A percentile compares a stretch with the other conserved stretches of the same genome.
phyloP scores from a whole-genome alignment of 2,329 filamentous ascomycete genomes.

The Fusarium sp. region DNA sequence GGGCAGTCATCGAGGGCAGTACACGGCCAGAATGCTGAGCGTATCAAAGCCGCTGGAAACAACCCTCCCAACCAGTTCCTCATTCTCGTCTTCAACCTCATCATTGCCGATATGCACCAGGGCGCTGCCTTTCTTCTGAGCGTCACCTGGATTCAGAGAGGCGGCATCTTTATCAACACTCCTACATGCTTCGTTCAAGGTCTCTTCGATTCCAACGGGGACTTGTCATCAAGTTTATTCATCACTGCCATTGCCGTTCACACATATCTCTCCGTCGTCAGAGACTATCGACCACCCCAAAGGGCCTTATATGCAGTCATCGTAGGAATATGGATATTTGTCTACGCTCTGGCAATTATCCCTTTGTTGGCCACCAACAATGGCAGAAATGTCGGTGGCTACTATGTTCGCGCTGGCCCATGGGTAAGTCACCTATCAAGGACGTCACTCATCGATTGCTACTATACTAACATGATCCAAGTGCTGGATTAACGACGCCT shows the following conservation, averaged over 20 bases:
- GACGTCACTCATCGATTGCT: neutral
- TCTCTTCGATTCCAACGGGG: conserved; percentile 71
- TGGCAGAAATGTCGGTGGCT: conserved; percentile 50
- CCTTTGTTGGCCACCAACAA: conserved; percentile 55
- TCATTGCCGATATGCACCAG: conserved; percentile 72
- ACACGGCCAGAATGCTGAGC: conserved; percentile 12
- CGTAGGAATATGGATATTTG: conserved; percentile 62
- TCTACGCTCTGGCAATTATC: conserved; percentile 62
- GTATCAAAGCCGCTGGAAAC: conserved; percentile 12
- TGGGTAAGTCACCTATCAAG: conserved; percentile 57
- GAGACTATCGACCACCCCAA: conserved; percentile 60
- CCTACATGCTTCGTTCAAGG: conserved; percentile 68
- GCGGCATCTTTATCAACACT: conserved; percentile 62
- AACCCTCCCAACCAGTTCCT: conserved; percentile 68
- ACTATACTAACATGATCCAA: conserved; percentile 32
- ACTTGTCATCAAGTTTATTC: conserved; percentile 70
- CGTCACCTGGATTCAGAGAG: conserved; percentile 61
- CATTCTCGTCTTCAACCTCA: conserved; percentile 72
- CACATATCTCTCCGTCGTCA: conserved; percentile 69
- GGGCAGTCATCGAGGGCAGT: conserved; percentile 14
- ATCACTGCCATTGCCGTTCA: conserved; percentile 70
- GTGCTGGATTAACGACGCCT: conserved; percentile 69
- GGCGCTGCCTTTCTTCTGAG: conserved; percentile 69
- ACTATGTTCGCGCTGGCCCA: conserved; percentile 68
- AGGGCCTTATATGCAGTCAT: conserved; percentile 59